Evolutionary conservation across 1,284 basidiomycete genomes (phyloP).

Genomic region (Malassezia obtusa): DNA sequence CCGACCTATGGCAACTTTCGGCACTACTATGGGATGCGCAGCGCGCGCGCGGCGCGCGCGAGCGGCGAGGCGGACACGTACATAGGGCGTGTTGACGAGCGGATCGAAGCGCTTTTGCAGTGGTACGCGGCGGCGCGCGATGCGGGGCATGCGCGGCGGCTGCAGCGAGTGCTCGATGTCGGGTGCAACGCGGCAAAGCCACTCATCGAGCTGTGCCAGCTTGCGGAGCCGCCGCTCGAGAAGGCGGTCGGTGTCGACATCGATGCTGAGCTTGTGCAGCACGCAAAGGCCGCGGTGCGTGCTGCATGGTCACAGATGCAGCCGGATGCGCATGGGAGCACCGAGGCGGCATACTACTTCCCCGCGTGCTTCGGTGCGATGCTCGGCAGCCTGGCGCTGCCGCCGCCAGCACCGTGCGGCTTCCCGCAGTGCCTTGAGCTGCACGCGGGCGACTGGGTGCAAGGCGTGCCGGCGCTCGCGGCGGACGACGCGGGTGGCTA

Average conservation of each 20-base stretch:
- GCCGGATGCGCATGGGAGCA: neutral
- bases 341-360: slow-evolving; percentile 4
- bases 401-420: neutral
- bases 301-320: slow-evolving; percentile 10
- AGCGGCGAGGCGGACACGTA: neutral
- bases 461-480: neutral
- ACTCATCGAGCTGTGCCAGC: slow-evolving; percentile 15
- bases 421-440: slow-evolving; percentile 6
- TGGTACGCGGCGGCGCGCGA: neutral
- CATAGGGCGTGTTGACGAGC: slow-evolving; percentile 2
- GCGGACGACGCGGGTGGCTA: slow-evolving; percentile 1
- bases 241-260: slow-evolving; percentile 15
- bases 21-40: slow-evolving; percentile 18
- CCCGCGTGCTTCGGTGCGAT: slow-evolving; percentile 2
- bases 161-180: slow-evolving; percentile 11
- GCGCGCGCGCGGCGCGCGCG: slow-evolving; percentile 4
- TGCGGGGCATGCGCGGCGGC: neutral
- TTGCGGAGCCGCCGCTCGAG: neutral
- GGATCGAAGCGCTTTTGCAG: neutral
- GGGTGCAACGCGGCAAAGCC: slow-evolving; percentile 19
- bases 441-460: slow-evolving; percentile 7
- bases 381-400: slow-evolving; percentile 1
- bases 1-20: slow-evolving; percentile 15
- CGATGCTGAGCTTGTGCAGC: slow-evolving; percentile 2
- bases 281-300: slow-evolving; percentile 10